Percentiles rank a stretch among this genome's conserved stretches.
These are phyloP conservation scores for Colletotrichum australisinense DNA, from an alignment of 2,329 filamentous ascomycete genomes.

Conservation along the genomic window DNA sequence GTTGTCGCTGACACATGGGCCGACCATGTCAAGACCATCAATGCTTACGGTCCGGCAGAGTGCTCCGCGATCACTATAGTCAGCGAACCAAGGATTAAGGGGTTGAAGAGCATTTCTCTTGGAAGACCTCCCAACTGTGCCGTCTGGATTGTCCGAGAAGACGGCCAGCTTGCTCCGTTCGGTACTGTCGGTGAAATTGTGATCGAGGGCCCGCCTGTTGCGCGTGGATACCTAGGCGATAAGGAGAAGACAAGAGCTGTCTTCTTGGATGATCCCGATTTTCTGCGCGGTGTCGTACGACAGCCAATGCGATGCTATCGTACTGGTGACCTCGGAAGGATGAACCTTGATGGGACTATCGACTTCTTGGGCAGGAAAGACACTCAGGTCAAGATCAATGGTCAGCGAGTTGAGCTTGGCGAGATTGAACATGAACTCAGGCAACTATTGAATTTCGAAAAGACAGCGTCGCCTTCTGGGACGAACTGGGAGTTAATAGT, in stretches of 20 bases:
- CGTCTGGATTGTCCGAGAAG: constrained; percentile 40
- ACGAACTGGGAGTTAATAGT: constrained; percentile 10
- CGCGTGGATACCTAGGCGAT: constrained; percentile 32
- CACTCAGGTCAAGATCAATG: constrained; percentile 36
- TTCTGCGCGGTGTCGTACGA: constrained; percentile 10
- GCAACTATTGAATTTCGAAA: neutral
- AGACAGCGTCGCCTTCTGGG: neutral
- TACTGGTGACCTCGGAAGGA: constrained; percentile 24
- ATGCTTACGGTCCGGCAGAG: constrained; percentile 37
- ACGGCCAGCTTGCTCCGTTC: constrained; percentile 38
- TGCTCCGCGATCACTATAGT: constrained; percentile 35
- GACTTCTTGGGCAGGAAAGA: constrained; percentile 35
- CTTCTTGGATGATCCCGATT: constrained; percentile 16
- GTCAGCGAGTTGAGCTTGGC: constrained; percentile 36
- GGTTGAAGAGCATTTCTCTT: constrained; percentile 16
- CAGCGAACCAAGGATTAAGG: constrained; percentile 2
- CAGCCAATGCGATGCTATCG: constrained; percentile 23
- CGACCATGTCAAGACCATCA: constrained; percentile 13
- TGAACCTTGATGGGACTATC: constrained; percentile 30
- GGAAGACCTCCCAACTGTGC: constrained; percentile 14
- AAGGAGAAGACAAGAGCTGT: constrained; percentile 1
- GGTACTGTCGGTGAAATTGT: constrained; percentile 42
- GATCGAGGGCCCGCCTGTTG: constrained; percentile 41
- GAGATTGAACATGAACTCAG: constrained; percentile 38
- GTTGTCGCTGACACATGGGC: constrained; percentile 37